Percentiles rank a stretch among this genome's conserved stretches.
phyloP scores from a whole-genome alignment of 129 eudicot species.

The Ambrosia trifida region DNA sequence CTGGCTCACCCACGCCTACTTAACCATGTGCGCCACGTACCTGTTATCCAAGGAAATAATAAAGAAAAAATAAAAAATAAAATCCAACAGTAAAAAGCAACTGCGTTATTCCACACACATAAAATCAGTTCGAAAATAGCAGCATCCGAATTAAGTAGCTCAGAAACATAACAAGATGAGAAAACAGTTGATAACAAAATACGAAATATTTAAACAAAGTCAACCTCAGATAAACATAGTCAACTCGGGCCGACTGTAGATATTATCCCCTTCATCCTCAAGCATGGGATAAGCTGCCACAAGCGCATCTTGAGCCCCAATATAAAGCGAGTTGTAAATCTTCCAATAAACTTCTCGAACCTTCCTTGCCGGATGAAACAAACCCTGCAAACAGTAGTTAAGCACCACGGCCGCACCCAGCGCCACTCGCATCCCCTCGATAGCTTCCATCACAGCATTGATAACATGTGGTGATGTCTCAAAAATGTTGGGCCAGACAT shows the following conservation, averaged over 20 bases:
- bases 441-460: constrained; percentile 94
- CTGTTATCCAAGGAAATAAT: constrained; percentile 10
- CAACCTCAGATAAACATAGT: constrained; percentile 60
- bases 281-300: constrained; percentile 85
- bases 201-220: background rate
- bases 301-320: constrained; percentile 93
- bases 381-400: constrained; percentile 89
- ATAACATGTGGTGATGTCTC: constrained; percentile 97
- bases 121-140: constrained; percentile 9
- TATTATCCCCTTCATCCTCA: constrained; percentile 78
- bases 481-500: constrained; percentile 96
- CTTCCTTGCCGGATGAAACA: constrained; percentile 97
- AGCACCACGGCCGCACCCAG: constrained; percentile 83
- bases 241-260: constrained; percentile 81
- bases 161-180: background rate
- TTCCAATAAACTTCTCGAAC: constrained; percentile 98
- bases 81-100: constrained; percentile 15
- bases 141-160: constrained; percentile 21
- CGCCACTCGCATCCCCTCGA: constrained; percentile 98
- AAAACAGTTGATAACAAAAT: constrained; percentile 6
- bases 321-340: constrained; percentile 85
- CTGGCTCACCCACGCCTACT: background rate
- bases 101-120: constrained; percentile 14
- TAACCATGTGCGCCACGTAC: background rate
- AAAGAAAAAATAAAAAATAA: background rate